Conservation (phyloP, 345 rosid genomes). For the Nasturtium officinale region DNA sequence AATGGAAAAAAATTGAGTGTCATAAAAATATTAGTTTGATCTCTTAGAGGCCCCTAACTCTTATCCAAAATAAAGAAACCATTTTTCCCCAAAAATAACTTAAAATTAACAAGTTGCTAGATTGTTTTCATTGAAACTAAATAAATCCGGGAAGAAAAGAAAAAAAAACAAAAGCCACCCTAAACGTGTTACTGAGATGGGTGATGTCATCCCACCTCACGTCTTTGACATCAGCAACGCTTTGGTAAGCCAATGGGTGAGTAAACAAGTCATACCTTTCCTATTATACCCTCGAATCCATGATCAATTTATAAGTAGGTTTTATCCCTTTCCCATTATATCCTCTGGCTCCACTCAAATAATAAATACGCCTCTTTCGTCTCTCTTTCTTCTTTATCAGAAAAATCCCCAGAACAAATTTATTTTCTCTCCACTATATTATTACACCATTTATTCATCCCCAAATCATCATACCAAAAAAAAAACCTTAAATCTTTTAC, state of each 20-base stretch:
- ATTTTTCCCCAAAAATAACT: neutral
- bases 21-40: neutral
- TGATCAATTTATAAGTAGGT: neutral
- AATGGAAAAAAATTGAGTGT: slow-evolving; percentile 8
- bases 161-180: neutral
- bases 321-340: slow-evolving; percentile 3
- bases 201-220: slow-evolving; percentile 8
- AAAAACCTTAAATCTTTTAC: neutral
- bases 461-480: slow-evolving; percentile 5
- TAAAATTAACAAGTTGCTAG: slow-evolving; percentile 28
- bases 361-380: slow-evolving; percentile 13
- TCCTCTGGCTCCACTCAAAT: slow-evolving; percentile 4
- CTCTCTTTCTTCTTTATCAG: slow-evolving; percentile 9
- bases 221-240: slow-evolving; percentile 10
- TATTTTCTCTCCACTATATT: slow-evolving; percentile 4
- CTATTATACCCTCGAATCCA: slow-evolving; percentile 20
- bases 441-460: slow-evolving; percentile 23
- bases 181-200: slow-evolving; percentile 29
- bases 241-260: slow-evolving; percentile 20
- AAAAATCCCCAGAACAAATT: neutral
- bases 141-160: slow-evolving; percentile 20
- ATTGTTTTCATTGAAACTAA: slow-evolving; percentile 17
- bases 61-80: slow-evolving; percentile 1
- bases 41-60: neutral
- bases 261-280: neutral